Conservation (phyloP, 352 stramenopile genomes). For the Pythium aristosporum region DNA sequence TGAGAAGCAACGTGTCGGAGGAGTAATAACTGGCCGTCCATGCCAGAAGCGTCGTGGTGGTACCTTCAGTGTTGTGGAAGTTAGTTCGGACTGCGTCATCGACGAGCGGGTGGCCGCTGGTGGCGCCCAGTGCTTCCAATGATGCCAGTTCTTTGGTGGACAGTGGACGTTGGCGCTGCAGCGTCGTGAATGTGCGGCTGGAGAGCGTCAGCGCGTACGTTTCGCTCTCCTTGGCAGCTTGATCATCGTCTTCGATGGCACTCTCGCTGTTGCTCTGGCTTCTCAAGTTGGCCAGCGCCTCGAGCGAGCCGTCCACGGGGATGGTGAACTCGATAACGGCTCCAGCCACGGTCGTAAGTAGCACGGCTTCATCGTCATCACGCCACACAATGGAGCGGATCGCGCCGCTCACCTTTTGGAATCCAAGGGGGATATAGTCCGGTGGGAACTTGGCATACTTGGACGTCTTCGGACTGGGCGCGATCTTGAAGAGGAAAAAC, state of each 20-base stretch:
- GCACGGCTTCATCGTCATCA: conserved; percentile 59
- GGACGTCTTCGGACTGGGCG: conserved; percentile 46
- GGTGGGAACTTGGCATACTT: conserved; percentile 52
- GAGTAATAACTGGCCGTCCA: conserved; percentile 46
- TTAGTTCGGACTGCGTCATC: conserved; percentile 51
- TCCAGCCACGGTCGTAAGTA: conserved; percentile 61
- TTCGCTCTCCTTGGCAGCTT: conserved; percentile 28
- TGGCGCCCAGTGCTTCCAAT: conserved; percentile 29
- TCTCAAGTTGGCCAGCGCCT: conserved; percentile 20
- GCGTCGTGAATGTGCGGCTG: conserved; percentile 39
- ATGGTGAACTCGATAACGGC: conserved; percentile 71
- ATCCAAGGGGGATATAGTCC: conserved; percentile 78
- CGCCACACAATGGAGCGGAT: conserved; percentile 63
- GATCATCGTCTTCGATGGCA: background rate
- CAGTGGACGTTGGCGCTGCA: conserved; percentile 50
- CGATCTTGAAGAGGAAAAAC: conserved; percentile 85
- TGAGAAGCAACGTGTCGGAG: conserved; percentile 46
- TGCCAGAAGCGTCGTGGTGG: conserved; percentile 24
- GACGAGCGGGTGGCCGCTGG: conserved; percentile 34
- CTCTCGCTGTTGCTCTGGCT: conserved; percentile 5
- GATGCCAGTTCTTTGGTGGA: conserved; percentile 49
- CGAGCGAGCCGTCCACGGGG: conserved; percentile 30
- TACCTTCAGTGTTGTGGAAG: conserved; percentile 45
- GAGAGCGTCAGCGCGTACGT: conserved; percentile 57
- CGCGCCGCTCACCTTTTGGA: conserved; percentile 42